Evolutionary conservation across 495 filamentous ascomycete species (phyloP).

Genomic region (Diplogelasinospora grovesii): DNA sequence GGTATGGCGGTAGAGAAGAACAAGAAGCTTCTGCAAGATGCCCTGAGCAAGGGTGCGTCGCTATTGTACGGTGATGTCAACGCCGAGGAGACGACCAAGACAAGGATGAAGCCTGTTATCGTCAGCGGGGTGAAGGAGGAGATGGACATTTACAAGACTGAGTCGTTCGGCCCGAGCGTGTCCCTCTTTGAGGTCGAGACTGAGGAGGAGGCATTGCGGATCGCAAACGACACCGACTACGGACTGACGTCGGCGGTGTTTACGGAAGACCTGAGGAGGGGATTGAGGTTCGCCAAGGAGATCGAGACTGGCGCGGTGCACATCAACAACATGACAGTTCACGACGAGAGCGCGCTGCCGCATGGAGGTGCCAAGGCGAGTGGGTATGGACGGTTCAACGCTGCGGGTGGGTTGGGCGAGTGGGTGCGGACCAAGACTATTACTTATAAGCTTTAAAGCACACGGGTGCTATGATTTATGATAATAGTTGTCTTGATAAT

Average conservation of each 20-base stretch:
- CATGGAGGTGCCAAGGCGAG: conserved; percentile 84
- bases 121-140: conserved; percentile 62
- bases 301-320: conserved; percentile 83
- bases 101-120: conserved; percentile 65
- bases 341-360: conserved; percentile 73
- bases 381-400: conserved; percentile 65
- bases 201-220: conserved; percentile 63
- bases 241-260: conserved; percentile 85
- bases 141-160: conserved; percentile 77
- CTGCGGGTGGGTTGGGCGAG: conserved; percentile 51
- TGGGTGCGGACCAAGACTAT: conserved; percentile 82
- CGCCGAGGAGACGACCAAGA: conserved; percentile 38
- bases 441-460: conserved; percentile 59
- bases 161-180: conserved; percentile 79
- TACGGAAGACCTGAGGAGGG: conserved; percentile 68
- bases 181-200: conserved; percentile 47
- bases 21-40: conserved; percentile 58
- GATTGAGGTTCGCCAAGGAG: conserved; percentile 64
- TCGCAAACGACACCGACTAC: conserved; percentile 79
- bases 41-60: conserved; percentile 60
- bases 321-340: conserved; percentile 79
- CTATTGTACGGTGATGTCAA: conserved; percentile 53
- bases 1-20: conserved; percentile 57
- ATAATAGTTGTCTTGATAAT: no score
- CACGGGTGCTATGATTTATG: no score